Conservation (phyloP, 345 rosid species). For the Euphorbia lathyris region DNA sequence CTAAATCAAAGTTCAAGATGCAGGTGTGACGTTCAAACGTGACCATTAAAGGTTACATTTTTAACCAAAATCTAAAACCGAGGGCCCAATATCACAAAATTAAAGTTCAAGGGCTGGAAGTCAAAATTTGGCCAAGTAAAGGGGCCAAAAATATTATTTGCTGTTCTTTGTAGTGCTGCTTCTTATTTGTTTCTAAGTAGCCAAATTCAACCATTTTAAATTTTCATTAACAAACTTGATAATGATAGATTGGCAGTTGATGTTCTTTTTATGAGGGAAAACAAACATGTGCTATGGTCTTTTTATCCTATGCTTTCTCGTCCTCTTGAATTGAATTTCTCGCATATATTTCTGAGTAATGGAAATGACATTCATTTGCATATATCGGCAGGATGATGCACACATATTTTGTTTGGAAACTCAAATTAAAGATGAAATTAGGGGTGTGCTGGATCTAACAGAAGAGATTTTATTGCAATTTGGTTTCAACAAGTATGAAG, state of each 20-base stretch:
- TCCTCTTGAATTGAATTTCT: neutral
- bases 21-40: no score
- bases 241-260: neutral
- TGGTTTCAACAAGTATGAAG: slow-evolving; percentile 78
- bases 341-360: neutral
- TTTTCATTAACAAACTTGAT: neutral
- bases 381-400: slow-evolving; percentile 76
- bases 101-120: no score
- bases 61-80: no score
- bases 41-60: no score
- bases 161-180: neutral
- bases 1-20: no score
- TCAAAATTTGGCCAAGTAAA: no score
- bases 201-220: neutral
- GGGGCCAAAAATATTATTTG: no score
- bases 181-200: neutral
- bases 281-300: neutral
- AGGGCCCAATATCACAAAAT: no score
- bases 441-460: slow-evolving; percentile 88
- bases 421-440: slow-evolving; percentile 91
- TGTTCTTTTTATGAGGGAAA: neutral
- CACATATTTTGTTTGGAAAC: slow-evolving; percentile 94
- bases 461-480: slow-evolving; percentile 78
- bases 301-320: neutral
- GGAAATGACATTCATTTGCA: neutral